phyloP scores from a whole-genome alignment of 208 protist genomes.

The Acanthamoeba healyi region DNA sequence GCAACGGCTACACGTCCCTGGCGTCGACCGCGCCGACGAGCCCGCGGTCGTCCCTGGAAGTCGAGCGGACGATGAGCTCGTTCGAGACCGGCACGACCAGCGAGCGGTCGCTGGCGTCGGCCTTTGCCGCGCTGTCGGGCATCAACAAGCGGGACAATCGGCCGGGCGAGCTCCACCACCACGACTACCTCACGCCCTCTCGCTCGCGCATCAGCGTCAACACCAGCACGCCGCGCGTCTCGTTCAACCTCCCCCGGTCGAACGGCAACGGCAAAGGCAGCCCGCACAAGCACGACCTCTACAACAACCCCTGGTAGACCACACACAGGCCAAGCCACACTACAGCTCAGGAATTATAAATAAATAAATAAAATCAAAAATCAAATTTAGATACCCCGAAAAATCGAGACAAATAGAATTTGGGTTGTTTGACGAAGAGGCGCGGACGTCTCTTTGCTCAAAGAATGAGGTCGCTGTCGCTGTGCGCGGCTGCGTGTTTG shows the following conservation, averaged over 20 bases:
- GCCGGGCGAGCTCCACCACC: not conserved
- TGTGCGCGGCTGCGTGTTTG: too few species aligned
- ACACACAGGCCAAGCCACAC: not conserved
- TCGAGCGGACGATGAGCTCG: not conserved
- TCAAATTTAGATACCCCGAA: too few species aligned
- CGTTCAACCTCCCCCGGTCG: constrained; percentile 3
- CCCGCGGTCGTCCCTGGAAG: not conserved
- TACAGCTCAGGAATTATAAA: too few species aligned
- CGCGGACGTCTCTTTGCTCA: too few species aligned
- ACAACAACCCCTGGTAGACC: not conserved
- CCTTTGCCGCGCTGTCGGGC: constrained; percentile 17
- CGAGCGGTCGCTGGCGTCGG: constrained; percentile 42
- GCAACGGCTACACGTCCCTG: constrained; percentile 36
- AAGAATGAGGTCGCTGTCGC: too few species aligned
- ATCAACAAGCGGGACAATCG: not conserved
- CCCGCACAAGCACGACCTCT: not conserved
- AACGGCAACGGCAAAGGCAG: not conserved
- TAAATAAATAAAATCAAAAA: too few species aligned
- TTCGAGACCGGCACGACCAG: not conserved
- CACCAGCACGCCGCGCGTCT: not conserved
- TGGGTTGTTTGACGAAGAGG: too few species aligned
- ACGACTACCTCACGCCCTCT: not conserved
- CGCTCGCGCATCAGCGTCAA: constrained; percentile 14
- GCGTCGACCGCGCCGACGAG: not conserved
- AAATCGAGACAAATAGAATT: too few species aligned